Evolutionary conservation across 495 filamentous ascomycete species (phyloP), one percentile per base, ranked within the genome.

Genomic region (Cercophora newfieldiana): DNA sequence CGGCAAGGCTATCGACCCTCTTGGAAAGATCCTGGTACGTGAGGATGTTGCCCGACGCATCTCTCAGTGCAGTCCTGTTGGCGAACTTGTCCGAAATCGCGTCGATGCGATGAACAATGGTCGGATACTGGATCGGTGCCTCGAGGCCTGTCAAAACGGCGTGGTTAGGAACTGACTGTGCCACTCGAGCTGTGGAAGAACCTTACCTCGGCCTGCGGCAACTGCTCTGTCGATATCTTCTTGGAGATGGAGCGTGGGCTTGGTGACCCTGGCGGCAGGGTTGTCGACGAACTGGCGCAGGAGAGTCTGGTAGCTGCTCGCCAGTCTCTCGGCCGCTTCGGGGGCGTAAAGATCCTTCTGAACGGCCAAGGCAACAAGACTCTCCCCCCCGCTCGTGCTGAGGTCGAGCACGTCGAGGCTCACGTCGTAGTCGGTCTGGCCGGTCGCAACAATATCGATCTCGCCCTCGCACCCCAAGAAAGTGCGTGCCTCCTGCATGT

Each of bases 51-150:
- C 68, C 69, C 37, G 22, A 30, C 6, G 64, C 51, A 22, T 73
- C 71, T 49, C 31, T 66, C 16, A 76, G 30, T 0, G 71, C 71
- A 2, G 49, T 49, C 7, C 21, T 18, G 8, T 66, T 29, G 7
- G 68, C 60, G 16, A 67, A 54, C 62, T 66, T 25, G 3, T 26
- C 25, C 2, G 62, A 49, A 1, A 75, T 49, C 5, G 65, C 25
- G 26, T 75, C 74, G 25, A 78, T 67, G 25, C 73, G 68, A 30
- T 75, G 74, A 1, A 67, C 18, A 6, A 78, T 18, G 1, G 76
- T 74, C 57, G 58, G 24, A 10, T 60, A 60, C 8, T 37, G 19
- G 3, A 33, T 60, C 19, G 37, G 58, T 18, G 30, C 37, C 58
- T 48, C 54, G n/a, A 33, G 54, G 54, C 54, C 37, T 59, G 37